Evolutionary conservation across 805 yeast species (phyloP).

Genomic region (Blastobotrys peoriensis): DNA sequence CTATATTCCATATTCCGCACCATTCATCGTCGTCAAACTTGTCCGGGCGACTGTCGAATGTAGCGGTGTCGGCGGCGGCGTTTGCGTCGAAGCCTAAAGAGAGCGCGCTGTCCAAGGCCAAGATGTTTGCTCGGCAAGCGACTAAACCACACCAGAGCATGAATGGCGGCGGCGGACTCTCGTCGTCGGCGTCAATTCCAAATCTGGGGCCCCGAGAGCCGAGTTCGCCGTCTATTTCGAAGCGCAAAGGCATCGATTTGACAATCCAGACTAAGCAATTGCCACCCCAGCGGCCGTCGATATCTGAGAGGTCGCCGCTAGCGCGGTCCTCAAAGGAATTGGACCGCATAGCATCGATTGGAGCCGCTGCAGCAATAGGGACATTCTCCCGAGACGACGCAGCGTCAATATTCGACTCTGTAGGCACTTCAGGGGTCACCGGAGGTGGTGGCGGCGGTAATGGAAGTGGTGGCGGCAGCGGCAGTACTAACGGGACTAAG

Average conservation of each 20-base stretch:
- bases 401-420: constrained; percentile 29
- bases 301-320: constrained; percentile 28
- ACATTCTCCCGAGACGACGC: constrained; percentile 28
- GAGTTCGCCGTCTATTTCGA: constrained; percentile 5
- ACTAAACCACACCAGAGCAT: constrained; percentile 20
- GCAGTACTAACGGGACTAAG: no score
- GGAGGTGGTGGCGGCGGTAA: constrained; percentile 3
- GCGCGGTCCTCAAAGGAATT: constrained; percentile 31
- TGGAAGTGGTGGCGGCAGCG: constrained; percentile 10
- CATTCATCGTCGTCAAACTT: not conserved
- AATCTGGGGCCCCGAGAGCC: no score
- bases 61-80: constrained; percentile 31
- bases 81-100: constrained; percentile 23
- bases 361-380: constrained; percentile 18
- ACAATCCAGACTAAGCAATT: constrained; percentile 23
- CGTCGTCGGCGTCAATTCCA: constrained; percentile 21
- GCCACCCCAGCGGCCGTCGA: constrained; percentile 23
- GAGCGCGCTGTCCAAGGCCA: constrained; percentile 26
- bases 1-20: not conserved
- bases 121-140: constrained; percentile 31
- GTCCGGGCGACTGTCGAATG: constrained; percentile 10
- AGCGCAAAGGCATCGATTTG: constrained; percentile 17
- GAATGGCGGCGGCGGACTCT: not conserved
- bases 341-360: constrained; percentile 33
- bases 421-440: constrained; percentile 9